phyloP scores from a whole-genome alignment of 1,284 basidiomycete species.

The Meira nashicola region DNA sequence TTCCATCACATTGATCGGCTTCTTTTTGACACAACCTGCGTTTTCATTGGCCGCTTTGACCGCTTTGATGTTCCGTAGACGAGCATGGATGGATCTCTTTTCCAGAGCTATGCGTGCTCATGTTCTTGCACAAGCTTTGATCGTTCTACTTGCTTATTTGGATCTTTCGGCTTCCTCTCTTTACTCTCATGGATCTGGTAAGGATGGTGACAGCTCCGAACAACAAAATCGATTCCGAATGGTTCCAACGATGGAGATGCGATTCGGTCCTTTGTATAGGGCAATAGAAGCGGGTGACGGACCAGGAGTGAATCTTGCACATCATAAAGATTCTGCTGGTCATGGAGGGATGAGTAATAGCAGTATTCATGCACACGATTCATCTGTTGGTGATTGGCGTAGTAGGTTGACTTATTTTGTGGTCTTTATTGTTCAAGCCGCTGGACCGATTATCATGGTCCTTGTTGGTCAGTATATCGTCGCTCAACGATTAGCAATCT shows the following conservation, averaged over 20 bases:
- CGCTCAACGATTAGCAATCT: constrained; percentile 13
- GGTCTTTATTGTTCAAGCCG: constrained; percentile 36
- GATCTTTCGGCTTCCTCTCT: constrained; percentile 13
- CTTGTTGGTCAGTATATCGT: constrained; percentile 31
- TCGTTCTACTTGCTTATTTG: constrained; percentile 9
- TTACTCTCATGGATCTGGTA: constrained; percentile 7
- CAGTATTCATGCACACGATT: constrained; percentile 20
- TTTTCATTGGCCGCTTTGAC: constrained; percentile 25
- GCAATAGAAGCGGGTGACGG: constrained; percentile 3
- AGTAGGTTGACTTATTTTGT: constrained; percentile 28
- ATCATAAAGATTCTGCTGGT: neutral
- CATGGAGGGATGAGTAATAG: neutral
- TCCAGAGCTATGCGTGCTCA: constrained; percentile 16
- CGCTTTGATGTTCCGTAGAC: constrained; percentile 22
- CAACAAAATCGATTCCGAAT: neutral
- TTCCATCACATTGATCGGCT: constrained; percentile 27
- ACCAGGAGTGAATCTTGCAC: neutral
- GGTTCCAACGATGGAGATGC: constrained; percentile 10
- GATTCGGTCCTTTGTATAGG: neutral
- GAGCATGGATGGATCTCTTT: constrained; percentile 31
- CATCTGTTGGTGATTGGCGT: constrained; percentile 23
- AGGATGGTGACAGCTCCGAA: too few relatives aligned
- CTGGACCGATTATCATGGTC: constrained; percentile 22
- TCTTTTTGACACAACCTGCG: constrained; percentile 30
- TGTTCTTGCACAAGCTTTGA: constrained; percentile 8